Evolutionary conservation across 2,329 filamentous ascomycete species (phyloP).

Genomic region (Huntiella moniliformis): DNA sequence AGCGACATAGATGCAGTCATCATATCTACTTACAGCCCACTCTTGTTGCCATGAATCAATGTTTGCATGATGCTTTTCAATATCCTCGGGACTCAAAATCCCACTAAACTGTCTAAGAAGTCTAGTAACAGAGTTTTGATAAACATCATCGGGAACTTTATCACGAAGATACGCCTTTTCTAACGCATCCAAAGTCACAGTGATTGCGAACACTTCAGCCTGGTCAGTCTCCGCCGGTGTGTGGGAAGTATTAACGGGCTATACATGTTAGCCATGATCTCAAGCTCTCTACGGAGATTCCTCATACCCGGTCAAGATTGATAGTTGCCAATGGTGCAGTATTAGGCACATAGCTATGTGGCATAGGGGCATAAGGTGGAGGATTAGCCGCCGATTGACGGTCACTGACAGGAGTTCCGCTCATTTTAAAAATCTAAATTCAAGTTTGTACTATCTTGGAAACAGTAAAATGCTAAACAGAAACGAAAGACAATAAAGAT

Average conservation of each 20-base stretch:
- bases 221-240: constrained; percentile 80
- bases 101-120: constrained; percentile 94
- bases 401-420: not conserved
- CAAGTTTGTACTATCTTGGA: too few relatives aligned
- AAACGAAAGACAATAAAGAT: too few relatives aligned
- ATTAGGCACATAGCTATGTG: constrained; percentile 80
- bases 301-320: constrained; percentile 67
- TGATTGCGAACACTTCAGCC: constrained; percentile 93
- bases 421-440: not conserved
- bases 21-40: constrained; percentile 55
- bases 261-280: constrained; percentile 3
- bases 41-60: constrained; percentile 78
- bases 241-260: constrained; percentile 86
- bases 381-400: constrained; percentile 15
- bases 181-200: constrained; percentile 82
- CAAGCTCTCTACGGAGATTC: not conserved
- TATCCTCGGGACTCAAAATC: constrained; percentile 73
- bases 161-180: constrained; percentile 96
- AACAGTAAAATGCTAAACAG: too few relatives aligned
- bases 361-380: constrained; percentile 72
- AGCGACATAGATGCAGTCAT: not conserved
- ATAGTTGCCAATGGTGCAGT: constrained; percentile 70
- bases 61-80: constrained; percentile 73
- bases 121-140: constrained; percentile 89
- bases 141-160: constrained; percentile 76